phyloP scores from a whole-genome alignment of 805 yeast species.

The Candida mattraensis region DNA sequence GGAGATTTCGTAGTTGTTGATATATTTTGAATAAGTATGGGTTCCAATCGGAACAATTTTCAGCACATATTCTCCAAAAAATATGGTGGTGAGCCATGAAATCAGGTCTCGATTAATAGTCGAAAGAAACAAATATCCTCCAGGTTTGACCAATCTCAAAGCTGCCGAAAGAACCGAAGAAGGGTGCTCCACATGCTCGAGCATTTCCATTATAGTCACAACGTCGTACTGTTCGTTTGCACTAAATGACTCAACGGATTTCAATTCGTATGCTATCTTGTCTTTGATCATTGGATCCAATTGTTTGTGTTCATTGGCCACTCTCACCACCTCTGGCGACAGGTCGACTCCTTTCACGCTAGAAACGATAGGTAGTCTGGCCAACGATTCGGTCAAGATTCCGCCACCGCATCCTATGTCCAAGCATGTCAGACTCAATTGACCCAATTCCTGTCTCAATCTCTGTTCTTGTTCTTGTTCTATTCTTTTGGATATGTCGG shows the following conservation, averaged over 20 bases:
- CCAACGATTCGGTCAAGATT: slow-evolving; percentile 80
- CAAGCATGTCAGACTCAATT: slow-evolving; percentile 51
- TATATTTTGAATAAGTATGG: slow-evolving; percentile 83
- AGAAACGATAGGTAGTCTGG: slow-evolving; percentile 63
- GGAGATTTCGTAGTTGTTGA: slow-evolving; percentile 68
- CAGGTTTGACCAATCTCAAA: slow-evolving; percentile 64
- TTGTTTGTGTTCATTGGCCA: slow-evolving; percentile 68
- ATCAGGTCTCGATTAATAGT: slow-evolving; percentile 88
- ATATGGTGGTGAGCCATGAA: slow-evolving; percentile 90
- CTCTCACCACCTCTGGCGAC: slow-evolving; percentile 76
- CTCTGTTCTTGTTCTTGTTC: slow-evolving; percentile 49
- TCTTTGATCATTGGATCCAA: slow-evolving; percentile 61
- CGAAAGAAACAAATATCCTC: slow-evolving; percentile 83
- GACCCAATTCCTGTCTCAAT: slow-evolving; percentile 37
- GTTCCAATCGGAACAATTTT: slow-evolving; percentile 89
- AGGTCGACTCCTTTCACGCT: slow-evolving; percentile 82
- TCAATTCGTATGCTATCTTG: slow-evolving; percentile 54
- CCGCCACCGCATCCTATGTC: slow-evolving; percentile 99
- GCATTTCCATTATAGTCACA: slow-evolving; percentile 88
- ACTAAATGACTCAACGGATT: slow-evolving; percentile 59
- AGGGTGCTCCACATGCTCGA: slow-evolving; percentile 93
- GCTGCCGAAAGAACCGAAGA: slow-evolving; percentile 69
- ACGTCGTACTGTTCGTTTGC: slow-evolving; percentile 58
- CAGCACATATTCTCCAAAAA: slow-evolving; percentile 81
- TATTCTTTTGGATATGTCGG: slow-evolving; percentile 47